Evolutionary conservation across 345 rosid species (phyloP).

Genomic region (Balakata baccata): DNA sequence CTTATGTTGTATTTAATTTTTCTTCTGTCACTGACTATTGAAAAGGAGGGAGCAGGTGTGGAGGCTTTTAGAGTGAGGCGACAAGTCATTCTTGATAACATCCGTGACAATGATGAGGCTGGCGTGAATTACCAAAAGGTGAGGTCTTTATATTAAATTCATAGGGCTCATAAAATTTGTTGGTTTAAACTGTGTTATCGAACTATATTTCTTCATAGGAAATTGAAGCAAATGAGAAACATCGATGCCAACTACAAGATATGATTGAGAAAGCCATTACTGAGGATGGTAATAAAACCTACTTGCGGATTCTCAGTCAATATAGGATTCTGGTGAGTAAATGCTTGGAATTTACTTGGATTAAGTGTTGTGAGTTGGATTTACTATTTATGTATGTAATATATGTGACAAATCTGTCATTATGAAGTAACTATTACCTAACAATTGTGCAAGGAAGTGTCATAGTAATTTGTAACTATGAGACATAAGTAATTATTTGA

Average conservation of each 20-base stretch:
- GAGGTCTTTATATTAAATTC: slow-evolving; percentile 16
- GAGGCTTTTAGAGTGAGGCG: slow-evolving; percentile 69
- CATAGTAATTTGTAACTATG: background rate
- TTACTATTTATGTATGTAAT: background rate
- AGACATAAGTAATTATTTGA: background rate
- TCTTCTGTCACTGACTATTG: slow-evolving; percentile 44
- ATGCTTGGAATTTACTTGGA: background rate
- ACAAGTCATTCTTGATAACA: slow-evolving; percentile 91
- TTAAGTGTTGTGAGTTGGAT: background rate
- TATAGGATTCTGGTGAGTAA: slow-evolving; percentile 87
- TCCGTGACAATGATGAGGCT: slow-evolving; percentile 93
- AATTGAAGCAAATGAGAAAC: slow-evolving; percentile 78
- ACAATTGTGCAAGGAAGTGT: background rate
- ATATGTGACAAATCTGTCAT: background rate
- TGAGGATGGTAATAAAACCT: slow-evolving; percentile 75
- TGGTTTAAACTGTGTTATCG: slow-evolving; percentile 11
- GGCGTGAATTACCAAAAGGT: slow-evolving; percentile 79
- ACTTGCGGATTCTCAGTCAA: slow-evolving; percentile 79
- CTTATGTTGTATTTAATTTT: background rate
- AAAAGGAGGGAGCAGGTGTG: slow-evolving; percentile 52
- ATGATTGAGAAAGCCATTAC: slow-evolving; percentile 85
- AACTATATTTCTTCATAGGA: slow-evolving; percentile 48
- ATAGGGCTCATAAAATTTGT: slow-evolving; percentile 6
- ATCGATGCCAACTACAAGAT: slow-evolving; percentile 66
- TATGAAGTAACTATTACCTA: background rate